These are phyloP conservation scores for Drechslera avenae DNA, from an alignment of 2,329 filamentous ascomycete genomes.

Conservation along the genomic window DNA sequence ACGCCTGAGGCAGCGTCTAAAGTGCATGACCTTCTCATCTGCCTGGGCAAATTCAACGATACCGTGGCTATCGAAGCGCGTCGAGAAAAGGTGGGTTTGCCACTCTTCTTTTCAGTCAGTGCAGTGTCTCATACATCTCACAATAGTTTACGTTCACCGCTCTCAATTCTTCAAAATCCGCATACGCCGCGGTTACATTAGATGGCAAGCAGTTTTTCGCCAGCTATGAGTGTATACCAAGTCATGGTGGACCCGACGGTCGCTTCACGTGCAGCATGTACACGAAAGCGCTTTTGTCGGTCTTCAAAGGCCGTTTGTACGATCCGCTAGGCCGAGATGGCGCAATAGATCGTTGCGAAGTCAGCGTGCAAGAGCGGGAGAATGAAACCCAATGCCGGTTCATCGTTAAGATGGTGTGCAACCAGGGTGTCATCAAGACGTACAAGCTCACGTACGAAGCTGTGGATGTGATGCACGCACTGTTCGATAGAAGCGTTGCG, in stretches of 20 bases:
- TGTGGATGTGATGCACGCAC: conserved; percentile 74
- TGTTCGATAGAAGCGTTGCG: conserved; percentile 71
- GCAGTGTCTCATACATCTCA: conserved; percentile 22
- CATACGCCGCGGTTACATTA: conserved; percentile 75
- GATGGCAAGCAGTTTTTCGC: conserved; percentile 72
- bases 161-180: conserved; percentile 79
- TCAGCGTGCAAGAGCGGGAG: conserved; percentile 72
- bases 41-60: conserved; percentile 79
- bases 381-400: conserved; percentile 72
- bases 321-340: conserved; percentile 71
- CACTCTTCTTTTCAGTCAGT: conserved; percentile 16
- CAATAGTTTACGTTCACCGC: conserved; percentile 70
- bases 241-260: conserved; percentile 44
- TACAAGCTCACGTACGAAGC: conserved; percentile 78
- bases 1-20: conserved; percentile 73
- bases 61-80: conserved; percentile 76
- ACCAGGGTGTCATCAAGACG: conserved; percentile 77
- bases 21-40: conserved; percentile 74
- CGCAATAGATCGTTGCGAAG: conserved; percentile 74
- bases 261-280: conserved; percentile 77
- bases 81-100: conserved; percentile 63
- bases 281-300: conserved; percentile 70
- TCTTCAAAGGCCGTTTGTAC: conserved; percentile 71
- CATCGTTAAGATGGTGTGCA: conserved; percentile 73
- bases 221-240: conserved; percentile 67